Evolutionary conservation across 331 rosid species (phyloP), one percentile per base, ranked within the genome.

Genomic region (Rosa hybrid): DNA sequence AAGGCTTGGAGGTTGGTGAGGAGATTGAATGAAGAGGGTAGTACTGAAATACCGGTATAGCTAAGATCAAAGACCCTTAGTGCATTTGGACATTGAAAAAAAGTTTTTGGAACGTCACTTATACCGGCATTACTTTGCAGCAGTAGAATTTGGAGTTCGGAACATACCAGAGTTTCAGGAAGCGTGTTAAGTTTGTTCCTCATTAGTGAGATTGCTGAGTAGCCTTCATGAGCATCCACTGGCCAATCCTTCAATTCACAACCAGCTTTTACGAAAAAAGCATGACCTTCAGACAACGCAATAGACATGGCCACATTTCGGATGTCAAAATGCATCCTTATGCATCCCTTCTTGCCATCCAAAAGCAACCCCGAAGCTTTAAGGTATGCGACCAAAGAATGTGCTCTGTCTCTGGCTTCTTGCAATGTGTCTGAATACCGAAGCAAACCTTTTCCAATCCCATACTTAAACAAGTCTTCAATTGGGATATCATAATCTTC

Each of bases 361-460:
- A 56, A 7, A 56, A 56, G 63, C 63, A 56, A 56, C 27, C 60
- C 63, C 1, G 27, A 56, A 54, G 18, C 70, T 20, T 54, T 45
- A 42, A 81, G 84, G 13, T 72, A 13, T n/a, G 63, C 62, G 13
- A 46, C 21, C 68, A 60, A 17, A 14, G 42, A 21, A 48, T 49
- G 53, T 3, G 80, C 68, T 7, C 8, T 78, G 25, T 18, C 80
- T 75, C 80, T 75, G 10, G 68, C 68, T 62, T 62, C 68, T 62
- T 62, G 39, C 16, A 79, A 8, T 18, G 71, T 71, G 68, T 25
- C 18, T 7, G 68, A 3, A 62, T 25, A 11, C 10, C 5, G 68
- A 62, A 62, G 8, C 18, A 62, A 62, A 18, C 68, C 39, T 25
- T 25, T 62, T 20, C 68, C 68, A 25, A 23, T 18, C 2, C 39